Base-by-base conservation (phyloP, 1,139 yeast species). In the Hemisphaericaspora lyxosophila region DNA sequence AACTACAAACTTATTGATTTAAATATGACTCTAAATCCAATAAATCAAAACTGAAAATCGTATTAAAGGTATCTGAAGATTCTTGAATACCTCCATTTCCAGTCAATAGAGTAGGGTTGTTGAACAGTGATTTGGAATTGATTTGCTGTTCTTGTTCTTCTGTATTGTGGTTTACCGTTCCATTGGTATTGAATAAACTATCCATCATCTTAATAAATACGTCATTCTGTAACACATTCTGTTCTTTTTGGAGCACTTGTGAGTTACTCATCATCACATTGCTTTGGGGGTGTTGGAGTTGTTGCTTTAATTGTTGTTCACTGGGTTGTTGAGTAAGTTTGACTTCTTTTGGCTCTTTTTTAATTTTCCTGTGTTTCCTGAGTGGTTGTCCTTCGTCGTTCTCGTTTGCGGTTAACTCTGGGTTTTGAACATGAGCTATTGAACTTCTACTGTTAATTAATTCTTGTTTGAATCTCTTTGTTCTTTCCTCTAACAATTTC, bases 11-110 rank as follows among this genome's bases (percentile, higher is more conserved):
- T 20, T 20, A 33, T 22, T 33, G 31, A 26, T 33, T 26, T 20
- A 33, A 19, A 33, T 33, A 33, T 25, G 38, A 25, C 22, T 38
- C 36, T 20, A 41, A 33, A 7, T 31, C 44, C 16, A 23, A 24
- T 9, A 39, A 31, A 34, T 41, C 44, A 35, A 33, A 41, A 26
- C 44, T 41, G 23, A 41, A 41, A 32, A 41, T 41, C 13, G 25
- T 39, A 25, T 41, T 41, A 26, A 41, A 36, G 4, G 40, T 41
- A n/a, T 40, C 36, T 18, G 29, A 28, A 22, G 30, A 26, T 5
- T 16, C 35, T 26, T 26, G 31, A 9, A 26, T 25, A 19, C 16
- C 33, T 17, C 31, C 34, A 23, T 24, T 31, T 2, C 15, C 26
- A 26, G 19, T 33, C 4, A 14, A 7, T 14, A 19, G 18, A 26